Conservation (phyloP, 768 basidiomycete species). For the Cyclocybe aegerita region DNA sequence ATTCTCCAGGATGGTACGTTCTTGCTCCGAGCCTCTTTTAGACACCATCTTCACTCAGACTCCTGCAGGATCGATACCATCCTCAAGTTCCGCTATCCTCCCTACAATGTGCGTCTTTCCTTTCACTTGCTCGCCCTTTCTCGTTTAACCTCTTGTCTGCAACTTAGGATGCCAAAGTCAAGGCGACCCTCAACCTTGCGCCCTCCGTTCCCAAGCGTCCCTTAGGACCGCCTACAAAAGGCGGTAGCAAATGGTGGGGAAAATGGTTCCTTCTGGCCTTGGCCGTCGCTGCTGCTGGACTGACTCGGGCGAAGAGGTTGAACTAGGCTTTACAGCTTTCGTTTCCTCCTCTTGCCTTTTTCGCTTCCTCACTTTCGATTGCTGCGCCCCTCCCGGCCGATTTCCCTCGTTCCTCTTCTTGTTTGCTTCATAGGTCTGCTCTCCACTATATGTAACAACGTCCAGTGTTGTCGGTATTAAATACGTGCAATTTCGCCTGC, state of each 20-base stretch:
- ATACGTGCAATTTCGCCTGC: too few relatives aligned
- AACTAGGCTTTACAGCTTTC: background rate
- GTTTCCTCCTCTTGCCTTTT: too few relatives aligned
- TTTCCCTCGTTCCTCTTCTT: too few relatives aligned
- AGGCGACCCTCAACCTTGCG: conserved; percentile 21
- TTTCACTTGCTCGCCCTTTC: background rate
- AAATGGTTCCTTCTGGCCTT: conserved; percentile 52
- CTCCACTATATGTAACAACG: too few relatives aligned
- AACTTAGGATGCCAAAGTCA: conserved; percentile 25
- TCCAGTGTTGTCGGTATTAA: too few relatives aligned
- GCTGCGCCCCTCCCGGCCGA: too few relatives aligned
- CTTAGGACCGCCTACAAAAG: conserved; percentile 33
- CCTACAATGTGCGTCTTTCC: conserved; percentile 43
- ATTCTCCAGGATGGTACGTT: conserved; percentile 58
- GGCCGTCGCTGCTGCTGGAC: conserved; percentile 38
- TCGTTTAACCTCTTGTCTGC: background rate
- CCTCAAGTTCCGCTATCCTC: conserved; percentile 58
- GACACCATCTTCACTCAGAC: background rate
- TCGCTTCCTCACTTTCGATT: too few relatives aligned
- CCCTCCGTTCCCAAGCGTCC: conserved; percentile 45
- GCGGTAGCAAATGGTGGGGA: conserved; percentile 31
- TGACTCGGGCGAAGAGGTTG: conserved; percentile 36
- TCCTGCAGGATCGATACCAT: conserved; percentile 47
- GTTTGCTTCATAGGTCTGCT: too few relatives aligned
- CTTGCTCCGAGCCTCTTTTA: background rate